phyloP scores from a whole-genome alignment of 495 filamentous ascomycete genomes.

The Lasiosphaeria ovina region DNA sequence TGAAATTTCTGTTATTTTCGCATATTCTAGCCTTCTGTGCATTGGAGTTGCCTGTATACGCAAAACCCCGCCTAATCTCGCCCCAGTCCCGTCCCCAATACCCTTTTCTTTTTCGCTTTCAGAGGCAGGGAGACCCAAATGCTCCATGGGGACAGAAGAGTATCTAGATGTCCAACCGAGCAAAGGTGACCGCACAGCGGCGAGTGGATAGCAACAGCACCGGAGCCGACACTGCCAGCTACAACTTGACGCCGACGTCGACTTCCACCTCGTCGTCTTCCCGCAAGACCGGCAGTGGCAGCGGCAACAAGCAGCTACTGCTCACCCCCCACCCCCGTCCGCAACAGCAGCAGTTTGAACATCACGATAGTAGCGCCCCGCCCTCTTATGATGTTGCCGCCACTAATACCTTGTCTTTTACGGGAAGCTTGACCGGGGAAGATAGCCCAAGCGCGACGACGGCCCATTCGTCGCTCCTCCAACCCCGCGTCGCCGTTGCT shows the following conservation, averaged over 20 bases:
- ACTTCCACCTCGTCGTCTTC: background rate
- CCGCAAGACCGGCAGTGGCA: background rate
- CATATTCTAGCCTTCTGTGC: background rate
- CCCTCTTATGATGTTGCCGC: background rate
- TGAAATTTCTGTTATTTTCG: background rate
- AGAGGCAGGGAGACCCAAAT: background rate
- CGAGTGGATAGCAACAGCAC: constrained; percentile 22
- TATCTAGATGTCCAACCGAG: constrained; percentile 34
- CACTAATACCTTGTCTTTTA: background rate
- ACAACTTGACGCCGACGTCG: background rate
- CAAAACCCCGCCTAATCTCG: too few relatives aligned
- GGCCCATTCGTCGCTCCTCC: constrained; percentile 56
- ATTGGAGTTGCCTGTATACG: background rate
- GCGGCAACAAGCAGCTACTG: background rate
- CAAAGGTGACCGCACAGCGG: constrained; percentile 28
- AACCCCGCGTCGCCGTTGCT: constrained; percentile 50
- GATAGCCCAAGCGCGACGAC: constrained; percentile 62
- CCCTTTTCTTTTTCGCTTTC: background rate
- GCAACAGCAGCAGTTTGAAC: background rate
- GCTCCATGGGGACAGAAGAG: constrained; percentile 23
- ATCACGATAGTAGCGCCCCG: background rate
- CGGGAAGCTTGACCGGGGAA: background rate
- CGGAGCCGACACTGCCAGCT: constrained; percentile 6
- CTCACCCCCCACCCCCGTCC: background rate
- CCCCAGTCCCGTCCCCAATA: background rate